Percentiles rank a stretch among this genome's conserved stretches.
Evolutionary conservation across 495 filamentous ascomycete genomes (phyloP).

Genomic region (Penicillium silybi): DNA sequence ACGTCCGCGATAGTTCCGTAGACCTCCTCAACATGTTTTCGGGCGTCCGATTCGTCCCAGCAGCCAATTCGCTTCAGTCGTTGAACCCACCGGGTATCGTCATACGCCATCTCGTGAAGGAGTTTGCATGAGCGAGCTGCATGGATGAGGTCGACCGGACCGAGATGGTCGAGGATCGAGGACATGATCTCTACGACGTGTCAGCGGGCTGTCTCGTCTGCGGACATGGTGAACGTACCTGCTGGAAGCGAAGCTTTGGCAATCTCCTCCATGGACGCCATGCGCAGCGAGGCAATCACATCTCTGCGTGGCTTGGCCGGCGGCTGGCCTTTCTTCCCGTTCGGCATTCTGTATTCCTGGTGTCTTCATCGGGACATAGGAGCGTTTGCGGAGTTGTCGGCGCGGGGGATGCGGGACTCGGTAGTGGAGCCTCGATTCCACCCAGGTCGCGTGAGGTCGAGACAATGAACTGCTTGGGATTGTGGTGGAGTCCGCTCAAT

Average conservation of each 20-base stretch:
- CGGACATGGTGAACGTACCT: slow-evolving; percentile 45
- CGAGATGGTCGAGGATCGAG: slow-evolving; percentile 82
- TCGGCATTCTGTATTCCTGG: slow-evolving; percentile 49
- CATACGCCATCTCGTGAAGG: slow-evolving; percentile 97
- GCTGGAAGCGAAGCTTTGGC: slow-evolving; percentile 74
- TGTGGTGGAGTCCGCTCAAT: neutral
- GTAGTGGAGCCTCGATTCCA: neutral
- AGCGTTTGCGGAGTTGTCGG: slow-evolving; percentile 4
- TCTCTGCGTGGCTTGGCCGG: slow-evolving; percentile 49
- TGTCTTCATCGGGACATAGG: slow-evolving; percentile 31
- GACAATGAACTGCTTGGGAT: neutral
- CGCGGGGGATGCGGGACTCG: neutral
- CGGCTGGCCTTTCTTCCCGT: slow-evolving; percentile 56
- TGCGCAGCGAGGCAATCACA: slow-evolving; percentile 69
- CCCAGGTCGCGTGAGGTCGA: neutral
- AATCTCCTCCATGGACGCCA: slow-evolving; percentile 70
- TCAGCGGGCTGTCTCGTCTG: slow-evolving; percentile 13
- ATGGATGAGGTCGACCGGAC: slow-evolving; percentile 74
- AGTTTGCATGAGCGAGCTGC: slow-evolving; percentile 86
- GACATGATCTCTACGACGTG: slow-evolving; percentile 71
- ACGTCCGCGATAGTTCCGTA: slow-evolving; percentile 64
- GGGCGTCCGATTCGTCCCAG: slow-evolving; percentile 88
- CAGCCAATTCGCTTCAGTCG: slow-evolving; percentile 78
- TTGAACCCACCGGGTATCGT: slow-evolving; percentile 93
- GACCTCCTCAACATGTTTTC: slow-evolving; percentile 69